Conservation (phyloP, 257 asterid genomes). For the Ballota nigra region DNA sequence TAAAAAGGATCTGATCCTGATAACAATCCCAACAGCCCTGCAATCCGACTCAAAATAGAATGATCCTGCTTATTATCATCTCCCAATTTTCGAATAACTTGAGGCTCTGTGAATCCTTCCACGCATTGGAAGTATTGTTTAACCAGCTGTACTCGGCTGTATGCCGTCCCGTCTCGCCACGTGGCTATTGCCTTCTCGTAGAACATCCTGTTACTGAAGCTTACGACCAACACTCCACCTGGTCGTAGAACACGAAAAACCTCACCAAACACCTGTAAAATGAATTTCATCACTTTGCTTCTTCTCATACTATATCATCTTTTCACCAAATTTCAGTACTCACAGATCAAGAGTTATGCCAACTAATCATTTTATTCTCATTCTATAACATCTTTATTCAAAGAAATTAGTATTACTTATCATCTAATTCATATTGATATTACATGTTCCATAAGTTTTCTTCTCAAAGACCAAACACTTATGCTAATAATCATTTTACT, state of each 20-base stretch:
- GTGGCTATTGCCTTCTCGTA: constrained; percentile 75
- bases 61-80: constrained; percentile 11
- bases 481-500: too few species aligned
- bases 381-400: not conserved
- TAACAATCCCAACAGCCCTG: constrained; percentile 38
- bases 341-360: not conserved
- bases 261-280: constrained; percentile 59
- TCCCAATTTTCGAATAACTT: constrained; percentile 41
- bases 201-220: constrained; percentile 75
- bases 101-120: constrained; percentile 64
- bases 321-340: too few species aligned
- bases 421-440: not conserved
- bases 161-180: constrained; percentile 68
- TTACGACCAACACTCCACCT: constrained; percentile 71
- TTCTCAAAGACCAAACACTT: too few species aligned
- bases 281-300: not conserved
- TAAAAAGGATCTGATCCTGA: constrained; percentile 73
- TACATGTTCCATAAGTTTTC: not conserved
- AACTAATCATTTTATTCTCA: not conserved
- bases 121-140: constrained; percentile 72
- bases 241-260: constrained; percentile 59
- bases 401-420: not conserved
- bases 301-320: not conserved
- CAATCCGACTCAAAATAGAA: constrained; percentile 38
- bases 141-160: constrained; percentile 62